phyloP scores from a whole-genome alignment of 768 basidiomycete genomes.

The Leccinellum albellum region DNA sequence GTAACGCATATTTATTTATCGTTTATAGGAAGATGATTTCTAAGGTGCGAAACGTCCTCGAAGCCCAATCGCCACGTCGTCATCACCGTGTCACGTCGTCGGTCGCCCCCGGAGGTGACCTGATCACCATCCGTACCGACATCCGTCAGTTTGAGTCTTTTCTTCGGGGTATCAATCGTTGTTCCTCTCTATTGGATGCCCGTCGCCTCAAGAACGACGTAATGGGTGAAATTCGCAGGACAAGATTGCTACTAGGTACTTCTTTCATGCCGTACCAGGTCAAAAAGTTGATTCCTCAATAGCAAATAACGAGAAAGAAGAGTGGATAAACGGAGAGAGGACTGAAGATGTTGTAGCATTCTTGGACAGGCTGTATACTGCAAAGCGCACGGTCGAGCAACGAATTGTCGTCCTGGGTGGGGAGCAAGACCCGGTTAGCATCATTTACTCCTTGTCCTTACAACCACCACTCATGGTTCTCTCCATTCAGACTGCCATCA shows the following conservation, averaged over 20 bases:
- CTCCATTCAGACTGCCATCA: slow-evolving; percentile 35
- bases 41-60: slow-evolving; percentile 80
- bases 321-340: slow-evolving; percentile 83
- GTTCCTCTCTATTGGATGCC: slow-evolving; percentile 83
- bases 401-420: slow-evolving; percentile 80
- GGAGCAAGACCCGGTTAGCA: slow-evolving; percentile 55
- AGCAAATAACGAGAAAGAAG: slow-evolving; percentile 86
- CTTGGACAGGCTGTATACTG: slow-evolving; percentile 82
- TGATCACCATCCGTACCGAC: slow-evolving; percentile 80
- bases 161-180: slow-evolving; percentile 76
- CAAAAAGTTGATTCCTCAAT: slow-evolving; percentile 2
- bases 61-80: slow-evolving; percentile 68
- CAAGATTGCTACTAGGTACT: slow-evolving; percentile 67
- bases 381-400: slow-evolving; percentile 83
- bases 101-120: slow-evolving; percentile 49
- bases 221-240: slow-evolving; percentile 84
- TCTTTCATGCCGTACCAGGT: background rate
- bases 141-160: slow-evolving; percentile 87
- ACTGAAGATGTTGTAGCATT: slow-evolving; percentile 85
- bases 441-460: background rate
- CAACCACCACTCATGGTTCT: background rate
- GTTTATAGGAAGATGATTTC: slow-evolving; percentile 70
- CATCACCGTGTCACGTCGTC: slow-evolving; percentile 40
- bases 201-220: slow-evolving; percentile 89
- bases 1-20: background rate